Evolutionary conservation across 768 basidiomycete species (phyloP), one percentile per base, ranked within the genome.

Genomic region (Podaxis rugospora): DNA sequence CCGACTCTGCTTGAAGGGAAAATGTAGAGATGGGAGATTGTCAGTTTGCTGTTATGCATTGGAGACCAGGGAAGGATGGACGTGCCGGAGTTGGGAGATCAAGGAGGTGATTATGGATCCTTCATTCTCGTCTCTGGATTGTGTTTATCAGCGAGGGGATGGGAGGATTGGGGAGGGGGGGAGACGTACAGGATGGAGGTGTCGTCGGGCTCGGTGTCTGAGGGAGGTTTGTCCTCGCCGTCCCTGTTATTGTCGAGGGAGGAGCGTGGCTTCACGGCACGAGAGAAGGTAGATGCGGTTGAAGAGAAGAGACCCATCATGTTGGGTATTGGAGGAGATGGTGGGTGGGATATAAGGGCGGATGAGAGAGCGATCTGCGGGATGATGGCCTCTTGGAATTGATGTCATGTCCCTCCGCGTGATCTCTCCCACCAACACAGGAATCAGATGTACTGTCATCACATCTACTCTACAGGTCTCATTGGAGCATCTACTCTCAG

Each of bases 171-270:
- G 21, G n/a, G n/a, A n/a, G 11, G 14, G 14, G 40, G 32, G 46
- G 51, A 66, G 62, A 69, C 90, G 69, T 71, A 92, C 87, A 96
- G 76, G 76, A 94, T 90, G 62, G 89, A 91, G 51, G 91, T 93
- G 75, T 95, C 93, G 75, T 96, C 90, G 63, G 90, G 88, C 68
- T 93, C 87, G 42, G 89, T 89, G 71, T 92, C 92, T 64, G 90
- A 89, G 53, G 89, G 90, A 57, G 84, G 78, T 70, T 83, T 87
- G 70, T 88, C 88, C 47, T 88, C 73, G 66, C 85, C 86, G 53
- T 37, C 44, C 3, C 55, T 46, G 52, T 40, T 35, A 21, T 86
- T 74, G 71, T 85, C 81, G 71, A 82, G 78, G 63, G 81, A 71
- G 66, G 81, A 85, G 74, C 88, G 88, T 80, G 87, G 86, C 78